A percentile compares a stretch with the other conserved stretches of the same genome.
phyloP scores from a whole-genome alignment of 108 stramenopile genomes.

The Nitzschia sp. region DNA sequence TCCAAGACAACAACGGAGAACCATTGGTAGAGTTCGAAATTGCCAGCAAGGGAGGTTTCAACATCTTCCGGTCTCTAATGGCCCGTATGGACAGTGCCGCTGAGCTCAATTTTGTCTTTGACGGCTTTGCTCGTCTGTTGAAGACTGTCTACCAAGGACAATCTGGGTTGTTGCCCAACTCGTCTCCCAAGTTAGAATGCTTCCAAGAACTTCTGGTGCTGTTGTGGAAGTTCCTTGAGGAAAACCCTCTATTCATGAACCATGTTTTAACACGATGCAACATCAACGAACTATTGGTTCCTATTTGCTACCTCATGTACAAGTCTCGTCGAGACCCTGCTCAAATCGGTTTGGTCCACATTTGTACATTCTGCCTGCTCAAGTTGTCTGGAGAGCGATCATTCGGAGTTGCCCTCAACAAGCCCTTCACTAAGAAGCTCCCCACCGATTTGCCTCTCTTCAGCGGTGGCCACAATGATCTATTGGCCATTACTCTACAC shows the following conservation, averaged over 20 bases:
- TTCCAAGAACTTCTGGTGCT: constrained; percentile 94
- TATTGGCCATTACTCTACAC: constrained; percentile 91
- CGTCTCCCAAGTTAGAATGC: constrained; percentile 72
- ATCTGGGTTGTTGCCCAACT: constrained; percentile 74
- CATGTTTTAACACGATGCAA: constrained; percentile 83
- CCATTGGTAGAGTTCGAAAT: constrained; percentile 61
- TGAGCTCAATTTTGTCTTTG: constrained; percentile 79
- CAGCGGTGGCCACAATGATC: constrained; percentile 90
- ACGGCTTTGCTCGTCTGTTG: constrained; percentile 87
- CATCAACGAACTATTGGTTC: constrained; percentile 83
- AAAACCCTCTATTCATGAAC: constrained; percentile 89
- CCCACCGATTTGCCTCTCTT: constrained; percentile 87
- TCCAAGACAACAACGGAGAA: constrained; percentile 59
- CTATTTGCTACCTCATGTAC: constrained; percentile 93
- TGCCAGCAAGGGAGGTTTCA: constrained; percentile 78
- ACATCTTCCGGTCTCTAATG: constrained; percentile 84
- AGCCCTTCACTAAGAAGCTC: constrained; percentile 77
- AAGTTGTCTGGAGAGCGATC: constrained; percentile 92
- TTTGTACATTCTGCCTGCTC: constrained; percentile 94
- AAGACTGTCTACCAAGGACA: constrained; percentile 80
- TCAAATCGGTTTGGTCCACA: constrained; percentile 90
- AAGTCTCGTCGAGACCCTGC: constrained; percentile 83
- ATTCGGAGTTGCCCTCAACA: constrained; percentile 95
- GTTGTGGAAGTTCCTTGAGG: constrained; percentile 96
- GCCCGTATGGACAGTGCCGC: constrained; percentile 67